Base-by-base conservation (phyloP, 2,329 filamentous ascomycete genomes). In the Penicillium thymicola region DNA sequence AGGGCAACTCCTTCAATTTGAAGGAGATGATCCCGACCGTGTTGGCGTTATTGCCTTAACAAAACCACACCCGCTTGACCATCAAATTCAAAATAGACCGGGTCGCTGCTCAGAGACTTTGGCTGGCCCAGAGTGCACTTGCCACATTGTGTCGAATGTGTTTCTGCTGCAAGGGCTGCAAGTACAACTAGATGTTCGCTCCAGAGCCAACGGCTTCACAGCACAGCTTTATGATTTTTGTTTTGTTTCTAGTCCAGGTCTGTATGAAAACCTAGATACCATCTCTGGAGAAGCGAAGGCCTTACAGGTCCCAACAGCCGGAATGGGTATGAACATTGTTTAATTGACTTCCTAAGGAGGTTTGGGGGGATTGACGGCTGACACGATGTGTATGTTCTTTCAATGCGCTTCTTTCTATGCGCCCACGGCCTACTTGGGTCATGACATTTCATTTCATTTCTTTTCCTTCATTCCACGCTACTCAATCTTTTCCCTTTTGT, bases 91-190 rank as follows among this genome's bases (percentile, higher is more conserved):
- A 38, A 25, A 25, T 43, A 45, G 27, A 42, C 25, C 27, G 8
- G 34, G 37, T 42, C 23, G 18, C 18, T 30, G 13, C 27, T 21
- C 49, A 36, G n/a, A 36, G 11, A 47, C 38, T 53, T 53, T 54
- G 54, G 54, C 54, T 57, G 54, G 54, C 18, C 53, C 53, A 55
- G 41, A 55, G 40, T 45, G 41, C 32, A 52, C 44, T 46, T 34
- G 44, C 14, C 44, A 25, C 21, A 9, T 21, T 27, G 27, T n/a
- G 16, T 48, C 34, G 51, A 47, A 40, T n/a, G 25, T 40, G 51
- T 23, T 18, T 47, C 34, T 40, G 41, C 11, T 28, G 32, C 42
- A 53, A 45, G 30, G 23, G 18, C 25, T 27, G 25, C 25, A 27
- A 14, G 10, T 18, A n/a, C 21, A 27, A 37, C 8, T 37, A 28